Conservation (phyloP, 345 rosid species). For the Linum usitatissimum region DNA sequence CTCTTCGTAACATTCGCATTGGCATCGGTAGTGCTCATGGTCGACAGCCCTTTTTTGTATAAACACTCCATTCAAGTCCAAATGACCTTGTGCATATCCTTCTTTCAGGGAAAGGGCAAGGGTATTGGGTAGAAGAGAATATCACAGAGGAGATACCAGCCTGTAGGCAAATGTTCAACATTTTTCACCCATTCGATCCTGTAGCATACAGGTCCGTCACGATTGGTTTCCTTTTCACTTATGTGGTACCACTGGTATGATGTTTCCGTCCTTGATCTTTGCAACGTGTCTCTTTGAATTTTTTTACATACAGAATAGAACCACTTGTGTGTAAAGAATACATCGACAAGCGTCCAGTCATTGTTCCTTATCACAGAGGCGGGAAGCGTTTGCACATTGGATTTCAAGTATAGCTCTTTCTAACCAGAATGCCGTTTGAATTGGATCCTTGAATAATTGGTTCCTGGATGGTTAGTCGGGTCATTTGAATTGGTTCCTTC, state of each 20-base stretch:
- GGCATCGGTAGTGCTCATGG: constrained; percentile 51
- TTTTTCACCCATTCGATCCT: constrained; percentile 95
- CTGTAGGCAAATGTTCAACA: constrained; percentile 92
- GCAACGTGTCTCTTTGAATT: constrained; percentile 3
- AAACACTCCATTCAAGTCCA: neutral
- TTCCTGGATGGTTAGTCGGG: too few species aligned
- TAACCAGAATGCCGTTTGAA: neutral
- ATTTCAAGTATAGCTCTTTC: constrained; percentile 43
- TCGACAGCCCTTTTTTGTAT: neutral
- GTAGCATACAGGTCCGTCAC: constrained; percentile 83
- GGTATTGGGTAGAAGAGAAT: constrained; percentile 79
- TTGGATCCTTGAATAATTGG: neutral
- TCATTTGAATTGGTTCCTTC: too few species aligned
- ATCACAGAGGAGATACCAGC: constrained; percentile 87
- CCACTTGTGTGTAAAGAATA: too few species aligned
- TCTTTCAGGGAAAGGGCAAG: constrained; percentile 63
- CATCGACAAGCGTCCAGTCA: constrained; percentile 59
- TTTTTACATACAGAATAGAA: too few species aligned
- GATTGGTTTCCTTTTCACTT: neutral
- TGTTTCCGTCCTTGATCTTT: neutral
- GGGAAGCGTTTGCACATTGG: constrained; percentile 96
- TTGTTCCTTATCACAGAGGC: constrained; percentile 91
- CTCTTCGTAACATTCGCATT: constrained; percentile 81
- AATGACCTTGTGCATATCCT: neutral
- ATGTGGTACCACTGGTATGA: neutral